Evolutionary conservation across 495 filamentous ascomycete species (phyloP), one percentile per base, ranked within the genome.

Genomic region (Trichoderma gamsii): DNA sequence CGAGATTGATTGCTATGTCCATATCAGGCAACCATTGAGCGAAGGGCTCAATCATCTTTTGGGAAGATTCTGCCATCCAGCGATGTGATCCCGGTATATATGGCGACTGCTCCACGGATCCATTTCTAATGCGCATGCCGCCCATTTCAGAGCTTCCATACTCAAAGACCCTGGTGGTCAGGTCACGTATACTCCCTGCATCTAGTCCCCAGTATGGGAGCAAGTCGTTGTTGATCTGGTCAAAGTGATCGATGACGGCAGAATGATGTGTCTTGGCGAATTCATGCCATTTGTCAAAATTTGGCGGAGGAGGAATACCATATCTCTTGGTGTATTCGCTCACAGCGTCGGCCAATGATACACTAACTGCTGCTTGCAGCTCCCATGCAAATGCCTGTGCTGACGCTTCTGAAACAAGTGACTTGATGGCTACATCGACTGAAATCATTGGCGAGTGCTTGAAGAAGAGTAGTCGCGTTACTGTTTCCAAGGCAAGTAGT

Each of bases 251-350:
- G 63, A 95, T 87, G 66, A 98, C 73, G 70, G 89, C 82, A 9
- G 90, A 87, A 43, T 84, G 79, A 72, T 83, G 89, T 15, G 76
- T 79, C 72, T 85, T 86, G 16, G 94, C 93, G 76, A 92, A 96
- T 68, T 89, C 80, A 78, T 90, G 97, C 94, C 93, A 97, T 75
- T 89, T 90, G 73, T 97, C 91, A 74, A 97, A 98, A 71, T 91
- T 85, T 21, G 94, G 94, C 11, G 94, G 94, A 15, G 94, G 94
- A 70, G 87, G 83, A 74, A 94, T 86, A 51, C 84, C 81, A 76
- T 98, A 97, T 70, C 94, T 87, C 64, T 86, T 81, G 59, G 87
- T 82, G 76, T 97, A 98, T 74, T 93, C 89, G 64, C 77, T 72
- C n/a, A 93, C 89, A 46, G 93, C 93, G 51, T 90, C 84, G 6